Percentiles rank a stretch among this genome's conserved stretches.
Evolutionary conservation across 495 filamentous ascomycete species (phyloP).

Genomic region (Hypoxylon fragiforme): DNA sequence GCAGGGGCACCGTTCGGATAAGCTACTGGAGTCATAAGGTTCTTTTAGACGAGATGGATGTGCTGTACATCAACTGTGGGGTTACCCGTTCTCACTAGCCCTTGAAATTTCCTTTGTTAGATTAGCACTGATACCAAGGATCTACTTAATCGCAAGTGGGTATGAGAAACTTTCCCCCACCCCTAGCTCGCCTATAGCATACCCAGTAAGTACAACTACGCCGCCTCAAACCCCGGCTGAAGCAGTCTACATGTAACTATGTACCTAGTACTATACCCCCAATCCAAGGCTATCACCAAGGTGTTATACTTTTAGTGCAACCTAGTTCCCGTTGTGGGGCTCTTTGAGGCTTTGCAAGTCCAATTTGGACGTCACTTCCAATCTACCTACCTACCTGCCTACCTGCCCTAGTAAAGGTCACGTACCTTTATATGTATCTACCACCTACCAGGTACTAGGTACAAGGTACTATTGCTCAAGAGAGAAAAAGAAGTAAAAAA

Average conservation of each 20-base stretch:
- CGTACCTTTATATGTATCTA: no score
- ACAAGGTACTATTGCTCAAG: no score
- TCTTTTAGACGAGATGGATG: background rate
- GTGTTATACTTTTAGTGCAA: conserved; percentile 32
- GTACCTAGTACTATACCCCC: no score
- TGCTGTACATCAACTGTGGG: conserved; percentile 11
- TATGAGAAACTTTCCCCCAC: no score
- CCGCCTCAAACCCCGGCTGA: conserved; percentile 27
- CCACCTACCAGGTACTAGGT: no score
- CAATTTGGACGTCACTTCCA: conserved; percentile 33
- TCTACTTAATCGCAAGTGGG: conserved; percentile 25
- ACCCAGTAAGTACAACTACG: no score
- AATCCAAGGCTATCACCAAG: conserved; percentile 11
- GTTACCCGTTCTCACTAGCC: conserved; percentile 7
- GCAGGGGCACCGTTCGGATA: conserved; percentile 30
- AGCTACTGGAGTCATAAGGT: conserved; percentile 26
- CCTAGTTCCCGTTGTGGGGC: conserved; percentile 44
- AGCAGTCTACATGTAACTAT: no score
- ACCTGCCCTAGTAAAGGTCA: no score
- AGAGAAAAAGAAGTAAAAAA: conserved; percentile 12
- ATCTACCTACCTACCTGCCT: conserved; percentile 1
- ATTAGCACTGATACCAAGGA: conserved; percentile 30
- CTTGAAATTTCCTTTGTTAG: conserved; percentile 14
- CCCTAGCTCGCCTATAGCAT: no score
- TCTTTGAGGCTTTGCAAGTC: conserved; percentile 37